Base-by-base conservation (phyloP, 2,329 filamentous ascomycete species). In the Geosmithia morbida region DNA sequence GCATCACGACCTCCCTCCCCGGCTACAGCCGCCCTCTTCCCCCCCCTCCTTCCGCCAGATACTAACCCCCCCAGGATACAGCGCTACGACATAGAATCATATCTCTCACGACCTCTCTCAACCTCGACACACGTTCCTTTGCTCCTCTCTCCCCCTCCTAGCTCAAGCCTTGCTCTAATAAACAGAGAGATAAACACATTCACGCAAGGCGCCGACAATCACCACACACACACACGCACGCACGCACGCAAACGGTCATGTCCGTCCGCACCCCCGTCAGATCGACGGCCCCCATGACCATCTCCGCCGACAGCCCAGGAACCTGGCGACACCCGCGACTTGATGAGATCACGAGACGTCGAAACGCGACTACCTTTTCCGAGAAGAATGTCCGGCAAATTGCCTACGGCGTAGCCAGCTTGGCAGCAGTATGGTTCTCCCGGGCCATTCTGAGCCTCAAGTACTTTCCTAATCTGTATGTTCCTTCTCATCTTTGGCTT, bases 241-340 rank as follows among this genome's bases (percentile, higher is more conserved):
- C 33, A 37, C 33, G 13, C 33, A 37, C 33, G 17, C 22, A 47
- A 17, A 44, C 43, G 13, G 51, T 16, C 45, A 64, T 65, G 63
- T 53, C 61, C 16, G 17, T 42, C 41, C 17, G 58, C 37, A 67
- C 66, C 53, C 58, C 75, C 53, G 51, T 72, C 59, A 59, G 71
- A 62, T 61, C 59, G 30, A 67, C 62, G 26, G 22, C 48, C 46
- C 46, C 60, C 66, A 30, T 57, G 51, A 42, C 49, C 61, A 17
- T 63, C 1, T 51, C 58, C 19, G 59, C 64, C 26, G 75, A 79
- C 47, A 79, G 74, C 55, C 76, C 86, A 7, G 89, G 90, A 48
- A 87, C 82, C 59, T 98, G 92, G 90, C 79, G 81, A 58, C 92
- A 98, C 62, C 92, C 92, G 33, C 81, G 83, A 52, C 74, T 96